Conservation (phyloP, 257 asterid genomes). For the Nemophila menziesii region DNA sequence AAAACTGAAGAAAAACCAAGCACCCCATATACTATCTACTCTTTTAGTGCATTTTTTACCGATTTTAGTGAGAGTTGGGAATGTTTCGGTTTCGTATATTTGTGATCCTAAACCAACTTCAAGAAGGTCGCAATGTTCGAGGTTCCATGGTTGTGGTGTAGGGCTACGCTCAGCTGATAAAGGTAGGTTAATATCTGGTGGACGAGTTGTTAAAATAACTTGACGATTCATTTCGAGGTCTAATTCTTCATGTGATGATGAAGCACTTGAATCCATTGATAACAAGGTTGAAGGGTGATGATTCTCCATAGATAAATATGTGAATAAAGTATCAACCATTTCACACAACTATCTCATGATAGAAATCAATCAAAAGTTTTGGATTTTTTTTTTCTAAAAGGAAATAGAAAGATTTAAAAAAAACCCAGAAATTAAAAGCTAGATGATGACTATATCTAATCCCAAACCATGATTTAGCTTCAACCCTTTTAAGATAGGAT, state of each 20-base stretch:
- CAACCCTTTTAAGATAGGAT: slow-evolving; percentile 27
- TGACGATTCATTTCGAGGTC: slow-evolving; percentile 76
- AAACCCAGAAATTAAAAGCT: slow-evolving; percentile 12
- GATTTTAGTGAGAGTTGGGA: slow-evolving; percentile 39
- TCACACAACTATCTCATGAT: slow-evolving; percentile 15
- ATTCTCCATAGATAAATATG: slow-evolving; percentile 64
- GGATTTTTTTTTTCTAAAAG: slow-evolving; percentile 11
- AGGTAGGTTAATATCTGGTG: slow-evolving; percentile 85
- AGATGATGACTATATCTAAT: slow-evolving; percentile 28
- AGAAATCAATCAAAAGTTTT: too few relatives aligned
- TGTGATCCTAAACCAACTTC: slow-evolving; percentile 77
- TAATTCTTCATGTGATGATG: slow-evolving; percentile 64
- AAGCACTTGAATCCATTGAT: slow-evolving; percentile 90
- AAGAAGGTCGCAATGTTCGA: slow-evolving; percentile 61
- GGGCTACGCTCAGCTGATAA: slow-evolving; percentile 71
- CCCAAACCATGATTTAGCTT: slow-evolving; percentile 41
- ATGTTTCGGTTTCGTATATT: slow-evolving; percentile 50
- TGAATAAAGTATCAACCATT: slow-evolving; percentile 68
- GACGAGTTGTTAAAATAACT: slow-evolving; percentile 46
- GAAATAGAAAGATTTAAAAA: slow-evolving; percentile 3
- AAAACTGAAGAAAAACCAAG: slow-evolving; percentile 93
- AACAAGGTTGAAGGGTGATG: slow-evolving; percentile 87
- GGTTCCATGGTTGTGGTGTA: slow-evolving; percentile 60
- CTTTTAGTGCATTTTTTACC: slow-evolving; percentile 68
- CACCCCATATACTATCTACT: slow-evolving; percentile 91